Evolutionary conservation across 177 flowering plant species (phyloP).

Genomic region (Telopea speciosissima): DNA sequence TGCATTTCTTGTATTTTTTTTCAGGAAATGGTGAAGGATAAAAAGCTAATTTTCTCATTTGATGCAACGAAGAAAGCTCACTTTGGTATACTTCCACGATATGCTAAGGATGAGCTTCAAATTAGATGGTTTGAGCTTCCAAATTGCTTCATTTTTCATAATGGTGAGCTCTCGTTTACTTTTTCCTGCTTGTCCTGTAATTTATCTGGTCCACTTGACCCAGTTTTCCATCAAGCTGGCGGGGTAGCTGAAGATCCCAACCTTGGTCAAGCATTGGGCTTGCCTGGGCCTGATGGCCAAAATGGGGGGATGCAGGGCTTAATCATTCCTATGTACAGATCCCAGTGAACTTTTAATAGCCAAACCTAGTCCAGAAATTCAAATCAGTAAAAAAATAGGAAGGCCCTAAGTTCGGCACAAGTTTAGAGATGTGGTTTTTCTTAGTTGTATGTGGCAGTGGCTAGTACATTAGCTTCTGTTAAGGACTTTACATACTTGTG

Average conservation of each 20-base stretch:
- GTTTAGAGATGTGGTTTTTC: background rate
- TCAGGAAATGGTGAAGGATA: conserved; percentile 92
- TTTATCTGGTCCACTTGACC: background rate
- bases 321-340: background rate
- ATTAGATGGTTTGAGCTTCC: conserved; percentile 98
- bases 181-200: background rate
- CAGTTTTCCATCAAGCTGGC: background rate
- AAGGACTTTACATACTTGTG: background rate
- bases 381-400: background rate
- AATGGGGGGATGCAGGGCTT: no score
- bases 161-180: conserved; percentile 42
- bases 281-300: no score
- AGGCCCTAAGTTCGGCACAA: background rate
- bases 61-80: conserved; percentile 76
- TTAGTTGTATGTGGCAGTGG: background rate
- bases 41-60: conserved; percentile 57
- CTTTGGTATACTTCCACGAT: conserved; percentile 90
- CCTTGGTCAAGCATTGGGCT: no score
- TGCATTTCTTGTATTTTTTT: conserved; percentile 3
- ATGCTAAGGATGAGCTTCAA: conserved; percentile 73
- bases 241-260: no score
- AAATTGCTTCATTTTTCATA: conserved; percentile 93
- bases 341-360: background rate
- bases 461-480: background rate
- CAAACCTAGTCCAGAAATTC: background rate